These are phyloP conservation scores for Fusarium vanettenii DNA, from an alignment of 2,329 filamentous ascomycete genomes.

Conservation along the genomic window DNA sequence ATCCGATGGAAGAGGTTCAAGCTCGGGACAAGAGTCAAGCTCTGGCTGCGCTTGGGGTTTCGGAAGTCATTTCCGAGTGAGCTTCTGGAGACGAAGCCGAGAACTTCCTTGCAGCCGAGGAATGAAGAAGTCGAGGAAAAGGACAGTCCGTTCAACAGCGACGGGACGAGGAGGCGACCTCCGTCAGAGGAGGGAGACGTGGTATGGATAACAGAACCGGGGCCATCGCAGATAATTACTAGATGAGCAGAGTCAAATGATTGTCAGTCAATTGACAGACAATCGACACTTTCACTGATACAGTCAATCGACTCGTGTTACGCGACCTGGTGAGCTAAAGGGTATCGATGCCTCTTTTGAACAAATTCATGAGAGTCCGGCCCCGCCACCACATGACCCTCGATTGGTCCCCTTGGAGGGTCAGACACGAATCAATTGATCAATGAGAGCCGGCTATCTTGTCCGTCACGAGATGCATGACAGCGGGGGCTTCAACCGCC, in stretches of 20 bases:
- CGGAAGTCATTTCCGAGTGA: conserved; percentile 25
- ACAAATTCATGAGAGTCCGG: not conserved
- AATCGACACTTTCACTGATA: not conserved
- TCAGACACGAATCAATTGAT: not conserved
- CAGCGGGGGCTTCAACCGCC: not conserved
- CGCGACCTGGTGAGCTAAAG: not conserved
- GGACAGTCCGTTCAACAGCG: not conserved
- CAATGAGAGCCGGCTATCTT: not conserved
- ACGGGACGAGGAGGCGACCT: not conserved
- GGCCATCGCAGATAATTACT: conserved; percentile 2
- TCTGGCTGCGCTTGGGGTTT: conserved; percentile 35
- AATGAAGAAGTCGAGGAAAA: not conserved
- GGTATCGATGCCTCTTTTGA: conserved; percentile 11
- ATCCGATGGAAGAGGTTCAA: conserved; percentile 21
- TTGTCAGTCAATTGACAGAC: not conserved
- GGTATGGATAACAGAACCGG: conserved; percentile 6
- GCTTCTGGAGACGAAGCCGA: conserved; percentile 26
- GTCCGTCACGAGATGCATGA: not conserved
- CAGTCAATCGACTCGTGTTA: not conserved
- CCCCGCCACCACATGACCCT: conserved; percentile 1
- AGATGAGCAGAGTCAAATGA: not conserved
- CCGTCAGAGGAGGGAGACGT: not conserved
- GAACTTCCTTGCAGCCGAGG: not conserved
- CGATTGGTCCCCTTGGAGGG: not conserved
- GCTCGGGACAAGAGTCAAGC: conserved; percentile 12